A percentile compares a stretch with the other conserved stretches of the same genome.
Conservation (phyloP, 345 rosid genomes). For the Iberis pinnata region DNA sequence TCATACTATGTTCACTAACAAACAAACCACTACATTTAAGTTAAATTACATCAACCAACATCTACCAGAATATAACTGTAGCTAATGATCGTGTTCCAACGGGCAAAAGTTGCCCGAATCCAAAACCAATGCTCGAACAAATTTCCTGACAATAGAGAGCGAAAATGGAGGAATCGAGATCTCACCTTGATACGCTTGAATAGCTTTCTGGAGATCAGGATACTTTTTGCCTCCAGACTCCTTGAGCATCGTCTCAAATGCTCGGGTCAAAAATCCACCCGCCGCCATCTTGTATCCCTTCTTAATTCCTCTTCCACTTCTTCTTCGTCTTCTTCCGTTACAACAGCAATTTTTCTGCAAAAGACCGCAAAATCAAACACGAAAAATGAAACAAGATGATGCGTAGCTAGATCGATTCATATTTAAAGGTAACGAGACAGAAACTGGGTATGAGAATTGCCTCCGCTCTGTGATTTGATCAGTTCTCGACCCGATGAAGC, state of each 20-base stretch:
- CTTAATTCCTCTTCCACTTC: constrained; percentile 1
- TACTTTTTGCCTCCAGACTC: constrained; percentile 77
- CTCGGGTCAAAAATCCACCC: constrained; percentile 87
- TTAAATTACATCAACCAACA: no score
- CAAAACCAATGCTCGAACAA: no score
- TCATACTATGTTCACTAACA: constrained; percentile 8
- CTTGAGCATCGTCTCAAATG: constrained; percentile 92
- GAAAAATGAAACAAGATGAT: constrained; percentile 11
- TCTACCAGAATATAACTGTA: neutral
- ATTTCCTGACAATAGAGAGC: no score
- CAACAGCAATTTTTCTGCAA: constrained; percentile 16
- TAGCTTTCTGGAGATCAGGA: constrained; percentile 81
- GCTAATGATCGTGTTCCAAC: constrained; percentile 13
- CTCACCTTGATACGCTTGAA: constrained; percentile 70
- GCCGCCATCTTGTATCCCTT: constrained; percentile 59
- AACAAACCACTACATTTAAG: neutral
- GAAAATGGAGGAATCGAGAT: constrained; percentile 21
- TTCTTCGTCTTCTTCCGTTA: constrained; percentile 1
- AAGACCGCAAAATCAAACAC: constrained; percentile 6
- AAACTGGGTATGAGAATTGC: constrained; percentile 14
- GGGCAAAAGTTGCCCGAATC: neutral
- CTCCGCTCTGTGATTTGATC: constrained; percentile 8
- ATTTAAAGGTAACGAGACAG: constrained; percentile 18
- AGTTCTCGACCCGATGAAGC: constrained; percentile 21
- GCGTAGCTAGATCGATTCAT: neutral